Evolutionary conservation across 1,284 basidiomycete genomes (phyloP), one percentile per base, ranked within the genome.

Genomic region (Tetrapyrgos nigripes): DNA sequence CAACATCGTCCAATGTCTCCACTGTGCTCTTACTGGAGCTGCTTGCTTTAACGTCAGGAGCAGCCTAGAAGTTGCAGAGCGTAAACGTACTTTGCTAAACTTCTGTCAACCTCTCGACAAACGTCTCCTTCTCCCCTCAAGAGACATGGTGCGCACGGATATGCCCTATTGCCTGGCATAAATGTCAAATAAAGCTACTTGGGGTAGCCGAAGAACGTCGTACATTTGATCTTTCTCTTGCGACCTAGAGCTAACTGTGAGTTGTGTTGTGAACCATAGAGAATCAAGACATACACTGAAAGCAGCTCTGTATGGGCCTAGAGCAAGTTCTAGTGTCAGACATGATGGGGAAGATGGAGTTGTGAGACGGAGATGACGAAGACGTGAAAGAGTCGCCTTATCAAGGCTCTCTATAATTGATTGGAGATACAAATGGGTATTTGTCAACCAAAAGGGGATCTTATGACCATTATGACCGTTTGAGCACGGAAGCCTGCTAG

Each of bases 171-270:
- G 35, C 63, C 63, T 64, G 28, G 3, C 23, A 27, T 21, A 35
- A 35, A 24, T 13, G 21, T 49, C 17, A 35, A 29, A 37, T n/a
- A 24, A 37, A 9, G 1, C 21, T 17, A 37, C 33, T 14, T 21
- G 21, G 52, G 19, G 13, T 33, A 14, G 33, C 14, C 37, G 21
- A 14, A 14, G 24, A 19, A 29, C 19, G 3, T n/a, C 10, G 26
- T 37, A 64, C 63, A 64, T 60, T 64, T 64, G 9, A 64, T 64
- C 56, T 64, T 64, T 50, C 63, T 47, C 47, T 62, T 64, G 23
- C 63, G 61, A 43, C 63, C 63, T 64, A 31, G 23, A 8, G 11
- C 33, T 21, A 17, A 37, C 17, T 13, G n/a, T 51, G 17, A 17
- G 28, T 13, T n/a, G 5, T 29, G 19, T 14, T n/a, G 28, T 17